Percentiles rank a stretch among this genome's conserved stretches.
Conservation (phyloP, 73 alveolate species). For the Paramecium sexaurelia region DNA sequence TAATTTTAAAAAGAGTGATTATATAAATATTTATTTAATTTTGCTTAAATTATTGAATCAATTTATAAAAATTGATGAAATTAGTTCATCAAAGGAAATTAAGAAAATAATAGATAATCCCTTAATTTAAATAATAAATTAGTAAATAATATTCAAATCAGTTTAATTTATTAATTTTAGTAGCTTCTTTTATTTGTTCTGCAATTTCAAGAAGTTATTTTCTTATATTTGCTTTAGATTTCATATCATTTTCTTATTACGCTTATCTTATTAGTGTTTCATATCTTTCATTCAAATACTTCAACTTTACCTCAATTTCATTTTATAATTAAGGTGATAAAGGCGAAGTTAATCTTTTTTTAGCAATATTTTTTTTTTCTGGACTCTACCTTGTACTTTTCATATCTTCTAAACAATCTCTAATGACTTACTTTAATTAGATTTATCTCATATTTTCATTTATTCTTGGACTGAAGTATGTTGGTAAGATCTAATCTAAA, state of each 20-base stretch:
- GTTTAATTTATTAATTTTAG: background rate
- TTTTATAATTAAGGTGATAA: background rate
- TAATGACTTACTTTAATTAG: background rate
- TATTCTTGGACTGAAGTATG: background rate
- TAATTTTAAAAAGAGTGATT: too few relatives aligned
- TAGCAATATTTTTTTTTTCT: background rate
- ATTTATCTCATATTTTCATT: background rate
- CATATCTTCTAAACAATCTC: background rate
- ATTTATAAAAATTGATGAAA: too few relatives aligned
- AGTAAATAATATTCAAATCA: background rate
- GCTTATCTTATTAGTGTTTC: background rate
- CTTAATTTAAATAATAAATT: background rate
- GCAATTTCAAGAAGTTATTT: slow-evolving; percentile 12
- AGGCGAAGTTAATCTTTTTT: background rate
- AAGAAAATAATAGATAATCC: background rate
- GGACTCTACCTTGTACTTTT: background rate
- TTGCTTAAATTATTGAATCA: too few relatives aligned
- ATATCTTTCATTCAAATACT: background rate
- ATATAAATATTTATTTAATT: too few relatives aligned
- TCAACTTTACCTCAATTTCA: background rate
- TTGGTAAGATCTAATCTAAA: background rate
- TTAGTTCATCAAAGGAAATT: too few relatives aligned
- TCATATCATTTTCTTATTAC: background rate
- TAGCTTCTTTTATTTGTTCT: background rate
- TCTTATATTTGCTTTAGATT: background rate